phyloP scores from a whole-genome alignment of 2,329 filamentous ascomycete species.

The Ceratocystis papillata region DNA sequence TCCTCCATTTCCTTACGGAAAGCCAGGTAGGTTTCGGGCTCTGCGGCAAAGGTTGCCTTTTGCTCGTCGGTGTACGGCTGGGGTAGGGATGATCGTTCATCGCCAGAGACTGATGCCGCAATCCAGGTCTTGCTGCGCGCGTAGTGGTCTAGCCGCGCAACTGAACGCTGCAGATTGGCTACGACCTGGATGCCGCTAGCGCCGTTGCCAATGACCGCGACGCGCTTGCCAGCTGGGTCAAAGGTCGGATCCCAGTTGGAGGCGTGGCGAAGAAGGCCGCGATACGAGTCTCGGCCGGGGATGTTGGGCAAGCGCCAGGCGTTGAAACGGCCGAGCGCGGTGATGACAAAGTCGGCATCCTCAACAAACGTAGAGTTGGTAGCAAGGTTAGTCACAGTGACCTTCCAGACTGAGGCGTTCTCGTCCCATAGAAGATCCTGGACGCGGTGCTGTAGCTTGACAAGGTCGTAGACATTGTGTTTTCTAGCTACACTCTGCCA shows the following conservation, averaged over 20 bases:
- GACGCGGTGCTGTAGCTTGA: constrained; percentile 47
- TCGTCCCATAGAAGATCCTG: constrained; percentile 46
- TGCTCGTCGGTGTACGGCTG: constrained; percentile 49
- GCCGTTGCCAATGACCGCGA: constrained; percentile 54
- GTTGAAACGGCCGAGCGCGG: constrained; percentile 56
- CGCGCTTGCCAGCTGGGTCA: constrained; percentile 39
- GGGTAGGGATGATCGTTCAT: constrained; percentile 44
- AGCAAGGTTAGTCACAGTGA: constrained; percentile 33
- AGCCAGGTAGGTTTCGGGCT: constrained; percentile 49
- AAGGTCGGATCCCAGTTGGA: constrained; percentile 48
- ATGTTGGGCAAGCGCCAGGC: constrained; percentile 53
- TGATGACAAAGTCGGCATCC: constrained; percentile 50
- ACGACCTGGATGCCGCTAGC: constrained; percentile 50
- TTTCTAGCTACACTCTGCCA: constrained; percentile 32
- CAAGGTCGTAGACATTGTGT: constrained; percentile 46
- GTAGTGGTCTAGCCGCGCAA: constrained; percentile 50
- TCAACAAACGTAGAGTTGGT: constrained; percentile 35
- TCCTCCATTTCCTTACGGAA: constrained; percentile 49
- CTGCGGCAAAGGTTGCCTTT: constrained; percentile 42
- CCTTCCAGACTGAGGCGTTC: constrained; percentile 35
- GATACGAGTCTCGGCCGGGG: constrained; percentile 44
- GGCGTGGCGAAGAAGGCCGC: constrained; percentile 48
- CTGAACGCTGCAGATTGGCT: constrained; percentile 41
- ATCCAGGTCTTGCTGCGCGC: constrained; percentile 58
- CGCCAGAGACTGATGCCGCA: constrained; percentile 48